These are phyloP conservation scores for Sanghuangporus sanghuang DNA, from an alignment of 1,284 basidiomycete genomes.

Conservation along the genomic window DNA sequence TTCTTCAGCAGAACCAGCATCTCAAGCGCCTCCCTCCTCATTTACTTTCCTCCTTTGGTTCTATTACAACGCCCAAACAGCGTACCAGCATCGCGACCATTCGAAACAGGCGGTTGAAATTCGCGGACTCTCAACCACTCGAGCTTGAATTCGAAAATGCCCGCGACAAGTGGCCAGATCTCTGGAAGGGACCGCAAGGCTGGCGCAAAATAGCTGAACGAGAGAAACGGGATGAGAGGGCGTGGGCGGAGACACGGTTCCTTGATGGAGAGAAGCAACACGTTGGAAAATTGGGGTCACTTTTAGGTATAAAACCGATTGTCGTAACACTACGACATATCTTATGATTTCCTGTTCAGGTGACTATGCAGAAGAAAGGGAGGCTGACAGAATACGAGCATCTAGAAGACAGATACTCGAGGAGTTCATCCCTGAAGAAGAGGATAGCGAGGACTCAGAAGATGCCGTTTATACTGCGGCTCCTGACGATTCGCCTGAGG, in stretches of 20 bases:
- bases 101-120: conserved; percentile 65
- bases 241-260: conserved; percentile 62
- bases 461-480: conserved; percentile 32
- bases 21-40: conserved; percentile 63
- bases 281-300: conserved; percentile 60
- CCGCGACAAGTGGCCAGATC: conserved; percentile 51
- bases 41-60: conserved; percentile 51
- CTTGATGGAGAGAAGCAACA: conserved; percentile 51
- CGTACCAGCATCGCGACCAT: conserved; percentile 56
- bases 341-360: conserved; percentile 23
- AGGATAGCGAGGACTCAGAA: conserved; percentile 49
- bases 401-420: conserved; percentile 39
- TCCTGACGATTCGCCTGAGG: conserved; percentile 40
- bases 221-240: conserved; percentile 58
- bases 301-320: conserved; percentile 34
- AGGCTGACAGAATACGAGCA: conserved; percentile 51
- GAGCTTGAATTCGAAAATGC: conserved; percentile 50
- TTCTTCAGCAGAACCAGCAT: conserved; percentile 55
- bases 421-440: conserved; percentile 60
- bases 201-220: conserved; percentile 39
- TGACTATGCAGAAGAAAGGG: conserved; percentile 71
- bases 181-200: conserved; percentile 51
- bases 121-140: conserved; percentile 45
- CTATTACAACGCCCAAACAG: conserved; percentile 59
- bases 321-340: not conserved